phyloP scores from a whole-genome alignment of 805 yeast species.

The Candida methanosorbosa region DNA sequence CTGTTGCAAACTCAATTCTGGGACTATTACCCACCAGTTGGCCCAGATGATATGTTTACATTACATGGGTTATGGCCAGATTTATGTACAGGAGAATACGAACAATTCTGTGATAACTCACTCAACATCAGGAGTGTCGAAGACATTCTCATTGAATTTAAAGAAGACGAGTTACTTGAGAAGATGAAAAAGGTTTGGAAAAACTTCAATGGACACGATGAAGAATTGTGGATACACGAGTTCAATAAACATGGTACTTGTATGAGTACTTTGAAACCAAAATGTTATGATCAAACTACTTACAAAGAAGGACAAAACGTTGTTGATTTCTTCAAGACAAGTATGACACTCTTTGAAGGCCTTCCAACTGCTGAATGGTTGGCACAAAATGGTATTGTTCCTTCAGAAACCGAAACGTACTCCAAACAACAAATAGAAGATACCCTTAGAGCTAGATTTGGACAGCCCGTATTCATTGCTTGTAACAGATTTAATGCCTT shows the following conservation, averaged over 20 bases:
- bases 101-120: slow-evolving; percentile 64
- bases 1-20: slow-evolving; percentile 85
- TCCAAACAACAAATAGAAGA: slow-evolving; percentile 43
- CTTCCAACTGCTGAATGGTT: slow-evolving; percentile 66
- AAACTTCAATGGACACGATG: slow-evolving; percentile 60
- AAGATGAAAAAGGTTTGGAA: slow-evolving; percentile 65
- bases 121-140: slow-evolving; percentile 46
- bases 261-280: slow-evolving; percentile 67
- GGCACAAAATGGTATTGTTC: slow-evolving; percentile 59
- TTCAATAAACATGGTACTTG: slow-evolving; percentile 94
- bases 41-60: slow-evolving; percentile 66
- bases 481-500: slow-evolving; percentile 48
- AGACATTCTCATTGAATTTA: slow-evolving; percentile 33
- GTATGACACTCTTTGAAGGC: slow-evolving; percentile 46
- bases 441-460: slow-evolving; percentile 44
- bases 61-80: slow-evolving; percentile 89
- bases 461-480: slow-evolving; percentile 48
- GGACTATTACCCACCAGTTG: slow-evolving; percentile 75
- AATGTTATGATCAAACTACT: slow-evolving; percentile 44
- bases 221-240: slow-evolving; percentile 79
- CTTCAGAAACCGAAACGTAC: slow-evolving; percentile 50
- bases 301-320: slow-evolving; percentile 35
- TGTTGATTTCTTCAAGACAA: slow-evolving; percentile 59
- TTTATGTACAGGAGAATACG: slow-evolving; percentile 73
- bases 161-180: slow-evolving; percentile 43